phyloP scores from a whole-genome alignment of 129 eudicot species.

The Pulicaria dysenterica region DNA sequence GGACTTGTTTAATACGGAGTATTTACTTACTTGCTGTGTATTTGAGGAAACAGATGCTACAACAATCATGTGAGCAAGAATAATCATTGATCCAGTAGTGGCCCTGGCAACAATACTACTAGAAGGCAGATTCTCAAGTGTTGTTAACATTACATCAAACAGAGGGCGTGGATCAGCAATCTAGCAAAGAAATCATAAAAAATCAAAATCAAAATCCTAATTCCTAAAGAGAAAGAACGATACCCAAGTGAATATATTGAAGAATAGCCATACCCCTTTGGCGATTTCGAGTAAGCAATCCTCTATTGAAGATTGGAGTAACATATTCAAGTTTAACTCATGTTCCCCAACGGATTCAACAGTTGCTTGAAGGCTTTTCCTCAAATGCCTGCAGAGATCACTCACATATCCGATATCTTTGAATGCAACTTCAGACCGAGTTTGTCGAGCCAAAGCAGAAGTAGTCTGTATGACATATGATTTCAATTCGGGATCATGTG shows the following conservation, averaged over 20 bases:
- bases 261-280: slow-evolving; percentile 68
- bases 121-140: slow-evolving; percentile 76
- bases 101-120: slow-evolving; percentile 69
- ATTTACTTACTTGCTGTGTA: slow-evolving; percentile 64
- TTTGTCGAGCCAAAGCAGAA: slow-evolving; percentile 71
- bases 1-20: background rate
- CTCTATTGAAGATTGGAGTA: slow-evolving; percentile 77
- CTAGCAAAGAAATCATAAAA: slow-evolving; percentile 36
- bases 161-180: slow-evolving; percentile 72
- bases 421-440: slow-evolving; percentile 58
- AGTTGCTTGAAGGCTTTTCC: slow-evolving; percentile 95
- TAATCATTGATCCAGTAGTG: slow-evolving; percentile 74
- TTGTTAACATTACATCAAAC: slow-evolving; percentile 82
- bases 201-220: slow-evolving; percentile 4
- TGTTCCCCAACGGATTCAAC: slow-evolving; percentile 67
- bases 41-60: slow-evolving; percentile 64
- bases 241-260: background rate
- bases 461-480: slow-evolving; percentile 74
- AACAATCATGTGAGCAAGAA: slow-evolving; percentile 88
- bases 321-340: slow-evolving; percentile 59
- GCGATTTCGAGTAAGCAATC: slow-evolving; percentile 84
- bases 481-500: slow-evolving; percentile 74
- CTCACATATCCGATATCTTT: slow-evolving; percentile 77
- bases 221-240: background rate
- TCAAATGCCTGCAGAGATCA: slow-evolving; percentile 84